Percentiles rank a stretch among this genome's conserved stretches.
phyloP scores from a whole-genome alignment of 2,329 filamentous ascomycete genomes.

The Aspergillus texensis region DNA sequence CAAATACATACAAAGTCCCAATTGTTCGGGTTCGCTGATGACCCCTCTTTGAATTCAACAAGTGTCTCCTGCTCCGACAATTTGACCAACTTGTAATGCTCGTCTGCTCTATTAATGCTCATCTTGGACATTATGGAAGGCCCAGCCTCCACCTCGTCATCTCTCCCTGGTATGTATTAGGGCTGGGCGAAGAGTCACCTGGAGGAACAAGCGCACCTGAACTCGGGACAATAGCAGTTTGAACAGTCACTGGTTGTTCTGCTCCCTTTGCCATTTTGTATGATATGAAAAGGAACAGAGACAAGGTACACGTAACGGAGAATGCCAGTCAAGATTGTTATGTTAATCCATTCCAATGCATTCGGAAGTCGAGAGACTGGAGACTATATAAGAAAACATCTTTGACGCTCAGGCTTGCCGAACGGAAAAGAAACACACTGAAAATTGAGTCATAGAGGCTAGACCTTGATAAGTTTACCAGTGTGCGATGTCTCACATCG shows the following conservation, averaged over 20 bases:
- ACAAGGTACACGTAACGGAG: not conserved
- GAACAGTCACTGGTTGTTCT: not conserved
- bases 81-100: slow-evolving; percentile 24
- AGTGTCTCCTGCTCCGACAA: slow-evolving; percentile 25
- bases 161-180: not conserved
- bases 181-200: not conserved
- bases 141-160: not conserved
- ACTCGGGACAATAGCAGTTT: not conserved
- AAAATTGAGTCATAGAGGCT: slow-evolving; percentile 25
- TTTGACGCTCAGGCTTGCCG: not conserved
- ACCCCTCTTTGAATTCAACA: slow-evolving; percentile 30
- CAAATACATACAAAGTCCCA: slow-evolving; percentile 29
- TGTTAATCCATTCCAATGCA: not conserved
- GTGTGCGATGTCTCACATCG: slow-evolving; percentile 14
- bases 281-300: not conserved
- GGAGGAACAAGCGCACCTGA: not conserved
- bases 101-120: not conserved
- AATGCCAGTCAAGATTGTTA: not conserved
- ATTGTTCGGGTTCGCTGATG: slow-evolving; percentile 28
- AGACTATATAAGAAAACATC: not conserved
- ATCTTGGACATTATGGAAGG: not conserved
- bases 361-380: not conserved
- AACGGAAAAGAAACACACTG: not conserved
- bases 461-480: slow-evolving; percentile 17
- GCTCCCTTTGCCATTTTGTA: not conserved